A percentile compares a stretch with the other conserved stretches of the same genome.
These are phyloP conservation scores for Hypomontagnella submonticulosa DNA, from an alignment of 495 filamentous ascomycete species.

Conservation along the genomic window DNA sequence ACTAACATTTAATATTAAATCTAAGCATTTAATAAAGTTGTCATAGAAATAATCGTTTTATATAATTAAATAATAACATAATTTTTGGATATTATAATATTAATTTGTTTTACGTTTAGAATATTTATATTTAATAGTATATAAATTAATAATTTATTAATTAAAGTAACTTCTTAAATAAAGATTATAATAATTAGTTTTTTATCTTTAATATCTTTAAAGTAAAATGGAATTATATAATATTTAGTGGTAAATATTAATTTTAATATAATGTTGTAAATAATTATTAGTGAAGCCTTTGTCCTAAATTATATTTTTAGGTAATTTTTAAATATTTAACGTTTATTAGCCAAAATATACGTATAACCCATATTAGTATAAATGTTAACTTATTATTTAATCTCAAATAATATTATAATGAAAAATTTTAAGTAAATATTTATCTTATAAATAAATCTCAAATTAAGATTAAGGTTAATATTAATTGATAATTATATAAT, in stretches of 20 bases:
- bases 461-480: too few species aligned
- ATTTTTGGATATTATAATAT: slow-evolving; percentile 2
- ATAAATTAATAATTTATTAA: slow-evolving; percentile 4
- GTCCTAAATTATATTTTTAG: neutral
- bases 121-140: slow-evolving; percentile 3
- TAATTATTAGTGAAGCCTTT: neutral
- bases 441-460: too few species aligned
- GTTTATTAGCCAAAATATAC: neutral
- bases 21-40: neutral
- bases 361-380: slow-evolving; percentile 1
- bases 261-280: neutral
- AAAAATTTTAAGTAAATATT: slow-evolving; percentile 1
- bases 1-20: neutral
- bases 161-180: neutral
- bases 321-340: too few species aligned
- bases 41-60: neutral
- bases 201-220: neutral
- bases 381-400: too few species aligned
- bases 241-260: neutral
- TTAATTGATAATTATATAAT: too few species aligned
- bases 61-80: slow-evolving; percentile 9
- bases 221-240: neutral
- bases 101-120: slow-evolving; percentile 12
- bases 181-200: slow-evolving; percentile 4
- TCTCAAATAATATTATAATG: too few species aligned